Conservation (phyloP, 345 rosid species). For the Eucalyptus victrix region DNA sequence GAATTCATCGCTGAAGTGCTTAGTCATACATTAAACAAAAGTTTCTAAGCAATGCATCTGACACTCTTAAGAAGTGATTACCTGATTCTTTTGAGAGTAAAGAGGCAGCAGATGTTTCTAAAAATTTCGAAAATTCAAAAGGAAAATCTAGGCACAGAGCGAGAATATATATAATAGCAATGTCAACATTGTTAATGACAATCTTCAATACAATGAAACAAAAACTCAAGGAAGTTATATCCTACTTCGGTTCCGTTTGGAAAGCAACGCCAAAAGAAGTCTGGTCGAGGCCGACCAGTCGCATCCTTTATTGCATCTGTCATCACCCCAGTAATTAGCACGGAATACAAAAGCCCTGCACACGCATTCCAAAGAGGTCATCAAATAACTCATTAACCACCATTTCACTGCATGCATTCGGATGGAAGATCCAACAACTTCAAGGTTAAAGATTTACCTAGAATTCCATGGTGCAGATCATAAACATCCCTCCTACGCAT, state of each 20-base stretch:
- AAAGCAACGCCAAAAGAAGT: slow-evolving; percentile 97
- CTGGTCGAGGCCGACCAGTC: slow-evolving; percentile 81
- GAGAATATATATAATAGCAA: neutral
- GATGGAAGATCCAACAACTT: neutral
- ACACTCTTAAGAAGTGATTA: neutral
- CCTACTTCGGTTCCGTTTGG: slow-evolving; percentile 65
- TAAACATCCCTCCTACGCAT: slow-evolving; percentile 42
- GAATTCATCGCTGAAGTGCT: neutral
- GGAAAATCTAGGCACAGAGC: neutral
- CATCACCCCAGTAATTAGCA: slow-evolving; percentile 58
- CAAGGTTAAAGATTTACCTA: slow-evolving; percentile 23
- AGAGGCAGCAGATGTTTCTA: neutral
- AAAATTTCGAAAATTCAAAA: neutral
- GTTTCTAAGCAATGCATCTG: neutral
- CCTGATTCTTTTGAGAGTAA: neutral
- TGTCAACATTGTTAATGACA: neutral
- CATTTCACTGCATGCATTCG: neutral
- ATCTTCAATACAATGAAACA: neutral
- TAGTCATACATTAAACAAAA: neutral
- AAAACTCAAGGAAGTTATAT: neutral
- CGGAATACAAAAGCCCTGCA: slow-evolving; percentile 54
- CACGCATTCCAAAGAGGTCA: neutral
- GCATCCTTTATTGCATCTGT: slow-evolving; percentile 73
- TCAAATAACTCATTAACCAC: neutral
- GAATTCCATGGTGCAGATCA: slow-evolving; percentile 71